Conservation (phyloP, 768 basidiomycete species). For the Lactarius sanguifluus region DNA sequence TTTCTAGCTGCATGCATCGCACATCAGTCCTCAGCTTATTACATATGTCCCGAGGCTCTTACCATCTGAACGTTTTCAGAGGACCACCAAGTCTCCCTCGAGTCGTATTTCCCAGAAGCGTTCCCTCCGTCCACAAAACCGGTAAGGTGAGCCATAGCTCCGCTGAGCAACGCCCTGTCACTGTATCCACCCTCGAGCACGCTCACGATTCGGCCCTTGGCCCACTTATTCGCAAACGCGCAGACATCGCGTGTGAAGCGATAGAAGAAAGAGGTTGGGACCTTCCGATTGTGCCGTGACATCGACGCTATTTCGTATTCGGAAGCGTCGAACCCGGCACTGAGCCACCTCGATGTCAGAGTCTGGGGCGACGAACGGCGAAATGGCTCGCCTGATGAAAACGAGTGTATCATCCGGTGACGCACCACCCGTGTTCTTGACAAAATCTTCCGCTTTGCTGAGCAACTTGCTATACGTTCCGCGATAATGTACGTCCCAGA, state of each 20-base stretch:
- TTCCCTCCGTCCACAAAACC: slow-evolving; percentile 52
- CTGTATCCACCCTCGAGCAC: slow-evolving; percentile 96
- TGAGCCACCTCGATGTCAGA: slow-evolving; percentile 35
- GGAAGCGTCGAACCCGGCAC: slow-evolving; percentile 93
- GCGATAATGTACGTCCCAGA: slow-evolving; percentile 73
- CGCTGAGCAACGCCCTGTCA: slow-evolving; percentile 83
- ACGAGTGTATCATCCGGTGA: slow-evolving; percentile 72
- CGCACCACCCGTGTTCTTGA: slow-evolving; percentile 61
- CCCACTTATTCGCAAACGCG: slow-evolving; percentile 60
- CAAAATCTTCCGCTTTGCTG: slow-evolving; percentile 65
- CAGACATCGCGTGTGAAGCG: slow-evolving; percentile 76
- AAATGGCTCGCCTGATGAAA: slow-evolving; percentile 72
- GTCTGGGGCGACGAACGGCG: neutral
- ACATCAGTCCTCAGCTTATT: neutral
- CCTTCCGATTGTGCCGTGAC: slow-evolving; percentile 89
- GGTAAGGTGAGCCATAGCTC: slow-evolving; percentile 74
- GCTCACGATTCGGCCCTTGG: slow-evolving; percentile 72
- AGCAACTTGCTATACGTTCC: slow-evolving; percentile 61
- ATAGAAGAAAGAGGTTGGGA: slow-evolving; percentile 83
- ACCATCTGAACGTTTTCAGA: slow-evolving; percentile 26
- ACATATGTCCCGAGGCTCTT: neutral
- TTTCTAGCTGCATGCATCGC: slow-evolving; percentile 18
- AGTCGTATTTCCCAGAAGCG: slow-evolving; percentile 1
- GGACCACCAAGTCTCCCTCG: slow-evolving; percentile 36
- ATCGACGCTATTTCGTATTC: slow-evolving; percentile 89